Evolutionary conservation across 257 asterid species (phyloP).

Genomic region (Capsicum rhomboideum): DNA sequence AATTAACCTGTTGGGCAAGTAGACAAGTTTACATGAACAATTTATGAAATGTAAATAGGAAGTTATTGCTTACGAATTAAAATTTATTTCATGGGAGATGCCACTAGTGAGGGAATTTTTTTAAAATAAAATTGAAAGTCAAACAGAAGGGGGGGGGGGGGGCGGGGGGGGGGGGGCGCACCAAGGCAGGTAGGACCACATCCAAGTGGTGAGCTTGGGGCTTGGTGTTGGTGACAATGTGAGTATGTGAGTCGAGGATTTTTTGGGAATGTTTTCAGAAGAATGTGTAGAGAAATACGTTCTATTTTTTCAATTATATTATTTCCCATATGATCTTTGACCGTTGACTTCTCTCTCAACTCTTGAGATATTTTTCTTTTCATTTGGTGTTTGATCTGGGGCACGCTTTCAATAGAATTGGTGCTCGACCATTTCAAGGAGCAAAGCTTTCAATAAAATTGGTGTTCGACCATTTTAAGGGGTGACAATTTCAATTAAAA

Average conservation of each 20-base stretch:
- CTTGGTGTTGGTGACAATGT: background rate
- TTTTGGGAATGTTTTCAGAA: background rate
- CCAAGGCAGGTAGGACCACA: background rate
- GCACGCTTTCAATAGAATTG: too few relatives aligned
- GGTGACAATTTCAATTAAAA: too few relatives aligned
- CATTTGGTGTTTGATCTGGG: too few relatives aligned
- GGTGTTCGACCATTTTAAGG: too few relatives aligned
- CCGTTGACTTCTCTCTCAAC: background rate
- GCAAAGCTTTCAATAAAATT: too few relatives aligned
- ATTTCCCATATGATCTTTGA: background rate
- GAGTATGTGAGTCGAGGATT: background rate
- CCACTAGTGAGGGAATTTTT: background rate
- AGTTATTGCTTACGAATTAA: background rate
- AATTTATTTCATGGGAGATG: background rate
- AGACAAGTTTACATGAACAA: background rate
- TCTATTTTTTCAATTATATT: background rate
- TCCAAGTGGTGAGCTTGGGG: background rate
- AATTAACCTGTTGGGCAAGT: background rate
- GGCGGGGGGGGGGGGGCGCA: background rate
- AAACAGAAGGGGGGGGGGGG: background rate
- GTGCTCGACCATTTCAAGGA: too few relatives aligned
- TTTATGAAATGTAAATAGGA: background rate
- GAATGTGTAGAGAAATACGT: background rate
- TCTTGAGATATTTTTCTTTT: too few relatives aligned
- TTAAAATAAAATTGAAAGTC: background rate